These are phyloP conservation scores for Yamadazyma kitorensis DNA, from an alignment of 805 yeast genomes.

Conservation along the genomic window DNA sequence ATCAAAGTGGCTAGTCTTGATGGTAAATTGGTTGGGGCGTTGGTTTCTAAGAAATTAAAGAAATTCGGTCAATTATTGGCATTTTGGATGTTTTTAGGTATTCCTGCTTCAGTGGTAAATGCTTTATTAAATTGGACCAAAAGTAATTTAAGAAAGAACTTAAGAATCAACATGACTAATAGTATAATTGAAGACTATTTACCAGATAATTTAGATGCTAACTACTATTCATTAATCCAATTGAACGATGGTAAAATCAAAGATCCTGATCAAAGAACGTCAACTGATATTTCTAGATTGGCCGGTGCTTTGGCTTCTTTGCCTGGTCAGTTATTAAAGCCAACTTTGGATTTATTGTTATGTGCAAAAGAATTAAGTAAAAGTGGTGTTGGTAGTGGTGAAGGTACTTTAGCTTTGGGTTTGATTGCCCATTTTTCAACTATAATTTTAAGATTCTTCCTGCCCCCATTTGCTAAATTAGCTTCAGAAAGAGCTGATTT, in stretches of 20 bases:
- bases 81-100: slow-evolving; percentile 79
- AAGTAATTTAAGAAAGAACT: slow-evolving; percentile 51
- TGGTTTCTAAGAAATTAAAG: slow-evolving; percentile 67
- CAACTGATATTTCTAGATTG: slow-evolving; percentile 75
- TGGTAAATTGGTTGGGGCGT: slow-evolving; percentile 78
- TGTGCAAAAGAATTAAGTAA: slow-evolving; percentile 76
- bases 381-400: slow-evolving; percentile 67
- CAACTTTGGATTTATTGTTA: slow-evolving; percentile 71
- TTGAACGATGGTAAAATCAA: slow-evolving; percentile 48
- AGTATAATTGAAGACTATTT: slow-evolving; percentile 67
- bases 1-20: slow-evolving; percentile 83
- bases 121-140: slow-evolving; percentile 64
- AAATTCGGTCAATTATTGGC: slow-evolving; percentile 60
- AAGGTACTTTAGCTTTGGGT: slow-evolving; percentile 76
- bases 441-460: slow-evolving; percentile 63
- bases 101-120: slow-evolving; percentile 82
- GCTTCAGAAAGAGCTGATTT: slow-evolving; percentile 72
- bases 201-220: slow-evolving; percentile 65
- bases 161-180: slow-evolving; percentile 64
- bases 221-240: slow-evolving; percentile 71
- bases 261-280: slow-evolving; percentile 81
- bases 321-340: slow-evolving; percentile 82
- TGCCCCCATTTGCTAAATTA: slow-evolving; percentile 86
- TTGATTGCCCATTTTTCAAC: slow-evolving; percentile 80
- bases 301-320: slow-evolving; percentile 68